A percentile compares a stretch with the other conserved stretches of the same genome.
phyloP scores from a whole-genome alignment of 2,329 filamentous ascomycete species.

The Diaporthe amygdali region DNA sequence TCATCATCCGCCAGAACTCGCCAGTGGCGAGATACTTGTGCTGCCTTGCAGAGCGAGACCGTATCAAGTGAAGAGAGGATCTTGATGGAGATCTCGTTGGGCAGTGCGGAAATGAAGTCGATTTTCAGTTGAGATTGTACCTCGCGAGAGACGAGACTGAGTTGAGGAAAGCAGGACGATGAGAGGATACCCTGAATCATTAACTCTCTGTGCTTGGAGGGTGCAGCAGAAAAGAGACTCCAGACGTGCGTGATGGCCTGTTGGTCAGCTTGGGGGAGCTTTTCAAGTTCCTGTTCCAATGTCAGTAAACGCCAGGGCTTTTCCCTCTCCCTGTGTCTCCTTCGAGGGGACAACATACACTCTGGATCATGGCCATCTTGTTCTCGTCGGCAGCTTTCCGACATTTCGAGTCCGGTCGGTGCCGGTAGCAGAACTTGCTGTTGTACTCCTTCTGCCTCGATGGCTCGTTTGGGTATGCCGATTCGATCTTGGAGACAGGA shows the following conservation, averaged over 20 bases:
- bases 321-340: constrained; percentile 4
- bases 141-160: constrained; percentile 89
- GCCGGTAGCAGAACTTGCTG: constrained; percentile 94
- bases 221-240: constrained; percentile 96
- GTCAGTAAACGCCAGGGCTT: constrained; percentile 32
- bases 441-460: constrained; percentile 49
- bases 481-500: constrained; percentile 64
- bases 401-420: constrained; percentile 93
- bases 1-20: constrained; percentile 92
- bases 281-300: constrained; percentile 72
- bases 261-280: constrained; percentile 82
- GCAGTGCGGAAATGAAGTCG: constrained; percentile 90
- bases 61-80: constrained; percentile 94
- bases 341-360: constrained; percentile 56
- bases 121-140: constrained; percentile 96
- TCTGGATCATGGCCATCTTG: constrained; percentile 94
- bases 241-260: constrained; percentile 97
- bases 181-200: constrained; percentile 97
- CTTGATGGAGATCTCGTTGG: constrained; percentile 89
- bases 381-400: constrained; percentile 90
- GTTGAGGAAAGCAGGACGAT: constrained; percentile 96
- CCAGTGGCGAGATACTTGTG: constrained; percentile 92
- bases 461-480: constrained; percentile 50
- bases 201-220: constrained; percentile 89
- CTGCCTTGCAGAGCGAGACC: constrained; percentile 91